phyloP scores from a whole-genome alignment of 2,329 filamentous ascomycete genomes.

The Sordariomycetes sp. region DNA sequence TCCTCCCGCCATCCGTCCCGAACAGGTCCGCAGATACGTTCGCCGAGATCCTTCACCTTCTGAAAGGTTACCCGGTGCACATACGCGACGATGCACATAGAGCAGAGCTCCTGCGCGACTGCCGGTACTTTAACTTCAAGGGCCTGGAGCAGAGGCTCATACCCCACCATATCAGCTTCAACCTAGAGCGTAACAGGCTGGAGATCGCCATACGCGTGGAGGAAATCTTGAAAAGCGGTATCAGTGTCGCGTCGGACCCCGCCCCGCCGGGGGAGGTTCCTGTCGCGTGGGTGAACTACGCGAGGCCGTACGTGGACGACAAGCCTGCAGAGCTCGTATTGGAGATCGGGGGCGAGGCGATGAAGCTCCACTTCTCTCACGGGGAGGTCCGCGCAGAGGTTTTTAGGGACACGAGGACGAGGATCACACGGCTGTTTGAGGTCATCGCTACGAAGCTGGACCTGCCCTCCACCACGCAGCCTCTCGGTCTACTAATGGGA shows the following conservation, averaged over 20 bases:
- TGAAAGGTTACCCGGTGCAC: constrained; percentile 71
- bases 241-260: constrained; percentile 47
- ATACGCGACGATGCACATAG: constrained; percentile 69
- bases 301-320: constrained; percentile 76
- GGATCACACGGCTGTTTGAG: constrained; percentile 62
- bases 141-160: constrained; percentile 82
- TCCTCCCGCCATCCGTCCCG: constrained; percentile 69
- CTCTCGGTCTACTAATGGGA: constrained; percentile 54
- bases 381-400: constrained; percentile 50
- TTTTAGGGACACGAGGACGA: constrained; percentile 53
- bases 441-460: constrained; percentile 74
- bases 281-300: constrained; percentile 56
- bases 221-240: constrained; percentile 78
- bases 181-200: constrained; percentile 49
- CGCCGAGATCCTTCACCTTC: constrained; percentile 64
- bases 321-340: constrained; percentile 60
- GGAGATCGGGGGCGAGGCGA: constrained; percentile 61
- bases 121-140: constrained; percentile 85
- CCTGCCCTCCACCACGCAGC: constrained; percentile 43
- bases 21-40: constrained; percentile 77
- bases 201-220: constrained; percentile 75
- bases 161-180: constrained; percentile 62
- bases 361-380: constrained; percentile 34
- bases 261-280: constrained; percentile 12
- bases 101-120: constrained; percentile 66